Evolutionary conservation across 1,139 yeast genomes (phyloP), one percentile per base, ranked within the genome.

Genomic region (Saccharomyces uvarum): DNA sequence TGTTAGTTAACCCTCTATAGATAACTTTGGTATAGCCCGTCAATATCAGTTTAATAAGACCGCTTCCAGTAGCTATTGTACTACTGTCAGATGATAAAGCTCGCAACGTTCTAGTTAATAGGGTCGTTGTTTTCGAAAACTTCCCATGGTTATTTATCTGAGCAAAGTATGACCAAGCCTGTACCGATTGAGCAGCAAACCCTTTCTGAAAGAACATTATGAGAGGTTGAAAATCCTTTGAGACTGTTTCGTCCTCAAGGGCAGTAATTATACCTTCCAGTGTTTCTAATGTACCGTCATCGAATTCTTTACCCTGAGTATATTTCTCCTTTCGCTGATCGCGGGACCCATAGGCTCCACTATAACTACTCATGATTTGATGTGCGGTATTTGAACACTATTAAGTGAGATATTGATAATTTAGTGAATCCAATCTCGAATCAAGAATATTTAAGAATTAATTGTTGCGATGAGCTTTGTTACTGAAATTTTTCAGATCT

Each of bases 1-100:
- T 70, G 56, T 82, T 79, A 57, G 78, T 80, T 49, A 90, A 72
- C 26, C 87, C 83, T 62, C 96, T 76, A 69, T 87, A 88, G 3
- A 90, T 73, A 24, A 83, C 78, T 62, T 84, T 86, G 51, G 79
- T 68, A 64, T 86, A 80, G 54, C 76, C 78, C 1, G 76, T 74
- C 19, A 89, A 69, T 8, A 89, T 70, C 21, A 78, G 78, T 51
- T 73, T 76, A 55, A 84, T 79, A 51, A 81, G 69, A 4, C 72
- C 70, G 2, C 71, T 75, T 27, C 77, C 73, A 50, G 62, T 54
- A 26, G 57, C 68, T 52, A 56, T 54, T 31, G 61, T 64, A 14
- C 53, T 57, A 14, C 61, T 49, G 54, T 66, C 61, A n/a, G 63
- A 57, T 44, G 61, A 58, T 14, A 67, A 54, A 2, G 60, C 53